Conservation (phyloP, 441 rosid genomes). For the Codiaeum variegatum region DNA sequence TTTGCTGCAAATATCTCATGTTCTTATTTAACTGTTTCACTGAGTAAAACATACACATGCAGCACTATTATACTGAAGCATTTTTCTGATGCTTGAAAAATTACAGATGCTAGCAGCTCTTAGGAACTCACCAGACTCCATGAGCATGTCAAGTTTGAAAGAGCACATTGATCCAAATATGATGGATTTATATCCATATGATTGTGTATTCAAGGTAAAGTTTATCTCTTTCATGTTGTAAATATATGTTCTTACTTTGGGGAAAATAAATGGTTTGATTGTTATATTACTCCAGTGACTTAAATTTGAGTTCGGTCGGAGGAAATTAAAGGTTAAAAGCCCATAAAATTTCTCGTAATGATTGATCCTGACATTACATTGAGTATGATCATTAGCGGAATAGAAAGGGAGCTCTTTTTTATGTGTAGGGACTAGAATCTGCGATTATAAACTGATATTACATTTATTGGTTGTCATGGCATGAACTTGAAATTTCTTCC, state of each 20-base stretch:
- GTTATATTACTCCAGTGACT: background rate
- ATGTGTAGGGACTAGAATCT: too few species aligned
- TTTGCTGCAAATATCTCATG: background rate
- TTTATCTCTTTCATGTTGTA: background rate
- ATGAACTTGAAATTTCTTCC: background rate
- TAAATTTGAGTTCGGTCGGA: background rate
- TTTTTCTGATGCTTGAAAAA: slow-evolving; percentile 13
- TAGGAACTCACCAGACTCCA: slow-evolving; percentile 63
- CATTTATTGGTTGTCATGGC: background rate
- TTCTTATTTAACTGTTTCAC: background rate
- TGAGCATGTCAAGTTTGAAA: slow-evolving; percentile 67
- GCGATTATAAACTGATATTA: background rate
- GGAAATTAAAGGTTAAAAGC: background rate
- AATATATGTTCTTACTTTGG: background rate
- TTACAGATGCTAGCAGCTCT: slow-evolving; percentile 82
- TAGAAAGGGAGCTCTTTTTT: background rate
- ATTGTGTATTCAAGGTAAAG: slow-evolving; percentile 84
- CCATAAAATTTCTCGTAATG: background rate
- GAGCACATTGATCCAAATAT: slow-evolving; percentile 70
- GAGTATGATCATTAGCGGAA: background rate
- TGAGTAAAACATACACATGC: background rate
- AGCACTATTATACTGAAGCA: background rate
- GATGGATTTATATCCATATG: slow-evolving; percentile 88
- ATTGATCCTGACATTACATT: background rate
- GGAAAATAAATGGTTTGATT: background rate